A percentile compares a stretch with the other conserved stretches of the same genome.
phyloP scores from a whole-genome alignment of 208 protist species.

The Strigomonas culicis region DNA sequence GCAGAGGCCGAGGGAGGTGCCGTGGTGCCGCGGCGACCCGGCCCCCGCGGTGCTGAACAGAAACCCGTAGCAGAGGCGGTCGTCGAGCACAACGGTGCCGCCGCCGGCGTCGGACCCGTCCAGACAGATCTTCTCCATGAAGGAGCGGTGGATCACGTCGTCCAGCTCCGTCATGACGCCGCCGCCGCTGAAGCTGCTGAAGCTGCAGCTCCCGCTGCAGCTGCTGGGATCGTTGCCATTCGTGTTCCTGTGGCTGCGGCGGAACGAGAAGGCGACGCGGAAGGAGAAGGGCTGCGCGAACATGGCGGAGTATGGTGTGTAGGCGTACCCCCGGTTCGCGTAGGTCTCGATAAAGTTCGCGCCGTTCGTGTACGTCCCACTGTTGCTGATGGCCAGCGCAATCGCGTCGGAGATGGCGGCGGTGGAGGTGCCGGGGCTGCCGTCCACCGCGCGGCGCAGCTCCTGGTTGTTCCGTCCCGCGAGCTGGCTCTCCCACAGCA shows the following conservation, averaged over 20 bases:
- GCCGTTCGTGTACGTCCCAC: background rate
- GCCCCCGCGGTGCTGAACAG: constrained; percentile 27
- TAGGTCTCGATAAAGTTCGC: constrained; percentile 6
- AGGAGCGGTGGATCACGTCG: constrained; percentile 18
- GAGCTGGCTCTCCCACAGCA: constrained; percentile 72
- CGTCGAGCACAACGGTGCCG: constrained; percentile 16
- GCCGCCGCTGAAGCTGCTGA: background rate
- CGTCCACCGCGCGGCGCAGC: no score
- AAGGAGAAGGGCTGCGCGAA: constrained; percentile 57
- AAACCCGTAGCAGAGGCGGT: constrained; percentile 56
- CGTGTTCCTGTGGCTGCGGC: constrained; percentile 6
- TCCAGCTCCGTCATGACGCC: constrained; percentile 12
- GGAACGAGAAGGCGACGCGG: constrained; percentile 40
- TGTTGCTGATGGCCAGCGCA: no score
- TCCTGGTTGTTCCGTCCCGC: constrained; percentile 16
- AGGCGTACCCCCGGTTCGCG: constrained; percentile 56
- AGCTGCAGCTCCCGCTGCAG: background rate
- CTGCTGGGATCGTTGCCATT: background rate
- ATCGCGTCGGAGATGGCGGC: no score
- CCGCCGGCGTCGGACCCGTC: constrained; percentile 14
- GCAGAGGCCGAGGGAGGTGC: no score
- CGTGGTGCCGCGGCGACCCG: constrained; percentile 10
- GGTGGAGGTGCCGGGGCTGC: no score
- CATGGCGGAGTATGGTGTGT: constrained; percentile 42
- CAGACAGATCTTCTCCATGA: no score